phyloP scores from a whole-genome alignment of 2,329 filamentous ascomycete species.

The Fusarium abutilonis region DNA sequence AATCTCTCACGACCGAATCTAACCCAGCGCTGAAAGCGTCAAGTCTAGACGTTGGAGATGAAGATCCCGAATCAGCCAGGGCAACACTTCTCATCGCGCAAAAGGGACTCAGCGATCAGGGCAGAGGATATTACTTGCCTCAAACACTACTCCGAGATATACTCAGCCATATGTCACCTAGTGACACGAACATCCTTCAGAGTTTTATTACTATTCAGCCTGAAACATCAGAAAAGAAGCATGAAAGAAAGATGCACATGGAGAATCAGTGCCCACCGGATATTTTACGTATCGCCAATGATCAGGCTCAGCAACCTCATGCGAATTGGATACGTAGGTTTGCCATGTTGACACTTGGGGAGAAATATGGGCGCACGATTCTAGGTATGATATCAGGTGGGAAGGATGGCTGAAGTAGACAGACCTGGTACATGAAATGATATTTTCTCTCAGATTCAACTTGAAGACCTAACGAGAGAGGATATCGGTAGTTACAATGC shows the following conservation, averaged over 20 bases:
- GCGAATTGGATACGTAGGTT: constrained; percentile 6
- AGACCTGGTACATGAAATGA: too few relatives aligned
- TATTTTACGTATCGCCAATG: neutral
- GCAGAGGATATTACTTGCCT: constrained; percentile 5
- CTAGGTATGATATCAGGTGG: constrained; percentile 12
- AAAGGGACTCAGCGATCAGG: constrained; percentile 12
- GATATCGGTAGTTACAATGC: too few relatives aligned
- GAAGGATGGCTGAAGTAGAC: neutral
- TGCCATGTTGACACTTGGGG: neutral
- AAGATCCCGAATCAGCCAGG: neutral
- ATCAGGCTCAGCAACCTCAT: neutral
- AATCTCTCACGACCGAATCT: neutral
- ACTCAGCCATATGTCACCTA: neutral
- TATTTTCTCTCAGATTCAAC: too few relatives aligned
- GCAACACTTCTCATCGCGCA: constrained; percentile 3
- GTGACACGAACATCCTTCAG: constrained; percentile 4
- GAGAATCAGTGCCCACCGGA: constrained; percentile 13
- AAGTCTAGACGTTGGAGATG: neutral
- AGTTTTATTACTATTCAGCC: constrained; percentile 1
- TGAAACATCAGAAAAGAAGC: neutral
- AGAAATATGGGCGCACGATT: neutral
- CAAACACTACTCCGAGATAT: constrained; percentile 1
- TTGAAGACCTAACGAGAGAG: too few relatives aligned
- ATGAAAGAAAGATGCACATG: constrained; percentile 10
- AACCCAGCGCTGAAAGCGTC: rapidly evolving